A percentile compares a stretch with the other conserved stretches of the same genome.
These are phyloP conservation scores for Aspergillus sp. DNA, from an alignment of 2,329 filamentous ascomycete species.

Conservation along the genomic window DNA sequence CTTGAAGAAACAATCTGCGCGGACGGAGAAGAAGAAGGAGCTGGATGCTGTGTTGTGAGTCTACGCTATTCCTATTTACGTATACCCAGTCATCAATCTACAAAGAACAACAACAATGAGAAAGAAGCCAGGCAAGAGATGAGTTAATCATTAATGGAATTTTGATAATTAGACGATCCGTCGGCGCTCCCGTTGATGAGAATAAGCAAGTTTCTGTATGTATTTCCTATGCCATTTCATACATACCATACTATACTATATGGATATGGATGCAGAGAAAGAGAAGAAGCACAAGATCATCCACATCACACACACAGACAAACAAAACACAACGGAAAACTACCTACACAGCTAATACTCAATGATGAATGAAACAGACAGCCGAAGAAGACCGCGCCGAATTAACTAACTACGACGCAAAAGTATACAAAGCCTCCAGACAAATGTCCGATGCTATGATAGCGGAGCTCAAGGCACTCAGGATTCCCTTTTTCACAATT, in stretches of 20 bases:
- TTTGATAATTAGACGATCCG: conserved; percentile 40
- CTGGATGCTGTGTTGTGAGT: conserved; percentile 58
- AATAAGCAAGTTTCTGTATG: conserved; percentile 36
- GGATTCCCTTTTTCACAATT: conserved; percentile 63
- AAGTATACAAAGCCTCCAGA: conserved; percentile 61
- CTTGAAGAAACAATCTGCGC: conserved; percentile 52
- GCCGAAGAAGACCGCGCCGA: conserved; percentile 55
- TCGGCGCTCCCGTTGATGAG: conserved; percentile 45
- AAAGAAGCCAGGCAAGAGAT: no score
- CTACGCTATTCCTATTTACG: no score
- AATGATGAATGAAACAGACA: conserved; percentile 32
- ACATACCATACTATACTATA: not conserved
- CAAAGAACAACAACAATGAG: not conserved
- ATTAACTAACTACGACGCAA: conserved; percentile 60
- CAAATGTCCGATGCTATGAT: conserved; percentile 63
- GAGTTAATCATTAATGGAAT: not conserved
- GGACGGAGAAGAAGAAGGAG: conserved; percentile 56
- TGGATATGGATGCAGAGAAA: not conserved
- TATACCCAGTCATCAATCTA: not conserved
- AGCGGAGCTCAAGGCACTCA: conserved; percentile 57
- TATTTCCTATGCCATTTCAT: not conserved
- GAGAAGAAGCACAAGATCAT: not conserved
- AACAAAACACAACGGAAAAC: no score
- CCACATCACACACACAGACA: not conserved
- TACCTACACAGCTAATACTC: not conserved